Base-by-base conservation (phyloP, 192 early-diverging fungal species). In the Coemansia sp. region DNA sequence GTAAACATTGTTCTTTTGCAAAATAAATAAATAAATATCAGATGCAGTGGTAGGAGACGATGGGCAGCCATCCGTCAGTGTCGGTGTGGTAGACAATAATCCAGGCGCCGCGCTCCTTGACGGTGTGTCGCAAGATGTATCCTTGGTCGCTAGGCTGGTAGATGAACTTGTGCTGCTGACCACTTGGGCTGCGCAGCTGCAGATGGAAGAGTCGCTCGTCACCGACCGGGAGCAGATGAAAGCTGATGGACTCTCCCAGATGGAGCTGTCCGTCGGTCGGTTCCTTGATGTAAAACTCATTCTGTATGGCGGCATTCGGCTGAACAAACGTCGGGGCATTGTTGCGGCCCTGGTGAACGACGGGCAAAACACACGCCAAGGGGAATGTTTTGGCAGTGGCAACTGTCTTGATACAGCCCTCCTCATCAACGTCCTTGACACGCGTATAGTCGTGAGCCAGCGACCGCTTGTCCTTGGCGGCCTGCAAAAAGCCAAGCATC, bases 21-120 rank as follows among this genome's bases (percentile, higher is more conserved):
- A 21, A 10, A 12, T 5, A 42, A 62, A 57, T 40, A 27, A 4
- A 33, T 35, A 18, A 35, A 35, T 42, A 48, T 57, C 46, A 79
- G n/a, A 62, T 52, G 65, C 76, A 79, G 36, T 36, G 60, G 61
- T 76, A 83, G 5, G 76, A 72, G 12, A 66, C 81, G 38, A 83
- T 79, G 0, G 81, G 81, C 35, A 79, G 57, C 81, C 81, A 83
- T 4, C 76, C 68, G 11, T 79, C 81, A 1, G 68, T 58, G 58
- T 83, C 81, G 0, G 72, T 75, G 53, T 79, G 76, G 56, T 79
- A 83, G 22, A 83, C 63, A 4, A 83, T 69, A 34, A 79, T 71
- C 81, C 81, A 83, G 0, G 76, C 76, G n/a, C 81, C 81, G 29
- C 76, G 68, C 48, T 83, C 81, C 62, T 80, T 79, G 69, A 83